Base-by-base conservation (phyloP, 75 land plant genomes). In the Azolla pinnata region DNA sequence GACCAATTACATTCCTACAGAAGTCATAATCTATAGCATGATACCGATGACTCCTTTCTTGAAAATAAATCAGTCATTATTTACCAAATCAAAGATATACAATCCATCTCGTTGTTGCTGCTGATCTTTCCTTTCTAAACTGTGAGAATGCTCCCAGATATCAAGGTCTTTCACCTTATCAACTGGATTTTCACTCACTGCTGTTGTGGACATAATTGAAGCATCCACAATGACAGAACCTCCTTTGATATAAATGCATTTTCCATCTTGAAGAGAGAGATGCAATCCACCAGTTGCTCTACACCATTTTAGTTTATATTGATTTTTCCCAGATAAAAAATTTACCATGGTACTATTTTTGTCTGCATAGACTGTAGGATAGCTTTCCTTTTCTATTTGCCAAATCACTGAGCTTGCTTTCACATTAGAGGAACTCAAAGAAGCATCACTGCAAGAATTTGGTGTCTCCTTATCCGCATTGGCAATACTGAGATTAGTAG, bases 31-130 rank as follows among this genome's bases (percentile, higher is more conserved):
- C n/a, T n/a, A n/a, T n/a, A n/a, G n/a, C n/a, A n/a, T n/a, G n/a
- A n/a, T n/a, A n/a, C n/a, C n/a, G n/a, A n/a, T n/a, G n/a, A n/a
- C n/a, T n/a, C n/a, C n/a, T n/a, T n/a, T n/a, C n/a, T n/a, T n/a
- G n/a, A n/a, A n/a, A n/a, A n/a, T n/a, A n/a, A n/a, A n/a, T n/a
- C n/a, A n/a, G n/a, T n/a, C n/a, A n/a, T n/a, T n/a, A n/a, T n/a
- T 46, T 46, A 46, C 49, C 49, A 46, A 23, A 46, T 46, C 14
- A 46, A 46, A 46, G n/a, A 18, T 14, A 46, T 46, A 46, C 3
- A 46, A 17, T 3, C 49, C 49, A 23, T 46, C 2, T 4, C 21
- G 49, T 46, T 2, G 49, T 14, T 46, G 49, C 49, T 46, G 4
- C 3, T 2, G n/a, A 14, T 18, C 2, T 4, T 18, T 4, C 14